phyloP scores from a whole-genome alignment of 1,139 yeast genomes.

The Candida dubliniensis region DNA sequence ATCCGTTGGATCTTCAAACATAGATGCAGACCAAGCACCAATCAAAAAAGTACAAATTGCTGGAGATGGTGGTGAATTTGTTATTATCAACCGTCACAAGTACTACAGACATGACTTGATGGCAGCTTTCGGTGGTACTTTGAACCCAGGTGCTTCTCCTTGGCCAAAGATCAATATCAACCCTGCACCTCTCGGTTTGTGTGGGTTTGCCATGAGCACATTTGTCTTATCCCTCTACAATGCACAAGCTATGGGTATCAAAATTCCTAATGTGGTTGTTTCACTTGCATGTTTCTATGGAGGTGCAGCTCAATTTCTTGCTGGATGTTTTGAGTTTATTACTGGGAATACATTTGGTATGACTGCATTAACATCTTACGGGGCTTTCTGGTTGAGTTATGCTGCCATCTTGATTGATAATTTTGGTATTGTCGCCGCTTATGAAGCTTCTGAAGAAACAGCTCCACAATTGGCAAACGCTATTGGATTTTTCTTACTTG shows the following conservation, averaged over 20 bases:
- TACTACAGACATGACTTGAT: constrained; percentile 33
- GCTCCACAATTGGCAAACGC: constrained; percentile 42
- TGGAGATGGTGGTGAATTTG: constrained; percentile 24
- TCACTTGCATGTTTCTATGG: constrained; percentile 51
- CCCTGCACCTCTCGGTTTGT: constrained; percentile 25
- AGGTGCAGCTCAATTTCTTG: constrained; percentile 62
- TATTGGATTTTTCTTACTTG: constrained; percentile 60
- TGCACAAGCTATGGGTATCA: constrained; percentile 41
- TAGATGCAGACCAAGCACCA: constrained; percentile 13
- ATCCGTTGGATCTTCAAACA: constrained; percentile 5
- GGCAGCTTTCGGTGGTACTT: constrained; percentile 42
- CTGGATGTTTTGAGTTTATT: constrained; percentile 66
- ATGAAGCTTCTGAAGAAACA: constrained; percentile 39
- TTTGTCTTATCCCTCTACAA: constrained; percentile 46
- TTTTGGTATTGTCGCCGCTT: constrained; percentile 56
- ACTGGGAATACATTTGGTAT: constrained; percentile 67
- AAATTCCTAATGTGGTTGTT: constrained; percentile 39
- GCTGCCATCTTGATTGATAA: constrained; percentile 57
- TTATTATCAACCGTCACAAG: constrained; percentile 24
- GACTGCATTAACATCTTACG: constrained; percentile 67
- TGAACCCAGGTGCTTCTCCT: constrained; percentile 37
- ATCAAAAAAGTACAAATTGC: constrained; percentile 20
- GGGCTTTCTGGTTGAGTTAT: constrained; percentile 74
- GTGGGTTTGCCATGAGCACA: constrained; percentile 53
- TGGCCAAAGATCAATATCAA: constrained; percentile 24